phyloP scores from a whole-genome alignment of 495 filamentous ascomycete genomes.

The Neurospora tetrasperma region DNA sequence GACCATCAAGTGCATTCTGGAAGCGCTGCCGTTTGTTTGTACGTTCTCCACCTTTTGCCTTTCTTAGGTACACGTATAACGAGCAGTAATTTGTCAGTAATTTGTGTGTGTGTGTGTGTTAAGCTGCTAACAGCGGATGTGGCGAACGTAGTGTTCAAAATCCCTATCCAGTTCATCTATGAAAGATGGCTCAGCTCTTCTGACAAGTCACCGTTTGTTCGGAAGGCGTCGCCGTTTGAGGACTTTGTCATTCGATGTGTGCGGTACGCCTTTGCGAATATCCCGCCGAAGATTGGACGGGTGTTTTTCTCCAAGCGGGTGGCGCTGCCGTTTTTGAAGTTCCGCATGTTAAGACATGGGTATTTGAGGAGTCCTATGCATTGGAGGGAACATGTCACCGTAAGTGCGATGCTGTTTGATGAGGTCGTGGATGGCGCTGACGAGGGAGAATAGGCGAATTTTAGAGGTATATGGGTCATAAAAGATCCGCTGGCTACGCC shows the following conservation, averaged over 20 bases:
- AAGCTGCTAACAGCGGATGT: background rate
- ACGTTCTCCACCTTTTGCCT: slow-evolving; percentile 12
- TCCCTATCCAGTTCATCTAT: slow-evolving; percentile 47
- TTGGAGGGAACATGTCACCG: slow-evolving; percentile 45
- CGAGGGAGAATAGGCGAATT: slow-evolving; percentile 7
- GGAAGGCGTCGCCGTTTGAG: slow-evolving; percentile 55
- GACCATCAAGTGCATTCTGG: slow-evolving; percentile 44
- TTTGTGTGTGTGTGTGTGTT: background rate
- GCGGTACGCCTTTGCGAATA: slow-evolving; percentile 61
- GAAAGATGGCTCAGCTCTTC: slow-evolving; percentile 44
- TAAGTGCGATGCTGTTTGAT: background rate
- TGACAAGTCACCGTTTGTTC: slow-evolving; percentile 48
- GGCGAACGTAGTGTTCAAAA: slow-evolving; percentile 35
- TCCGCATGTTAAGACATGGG: slow-evolving; percentile 63
- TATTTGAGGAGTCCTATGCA: slow-evolving; percentile 46
- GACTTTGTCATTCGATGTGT: slow-evolving; percentile 65
- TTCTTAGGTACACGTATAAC: background rate
- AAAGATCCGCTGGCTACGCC: slow-evolving; percentile 40
- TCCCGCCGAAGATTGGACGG: slow-evolving; percentile 53
- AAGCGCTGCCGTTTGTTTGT: slow-evolving; percentile 64
- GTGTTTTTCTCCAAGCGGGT: slow-evolving; percentile 70
- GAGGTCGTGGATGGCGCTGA: slow-evolving; percentile 17
- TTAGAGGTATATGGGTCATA: slow-evolving; percentile 54
- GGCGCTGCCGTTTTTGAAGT: slow-evolving; percentile 58
- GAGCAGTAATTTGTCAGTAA: background rate